These are phyloP conservation scores for Wickerhamomyces queroliae DNA, from an alignment of 805 yeast species.

Conservation along the genomic window DNA sequence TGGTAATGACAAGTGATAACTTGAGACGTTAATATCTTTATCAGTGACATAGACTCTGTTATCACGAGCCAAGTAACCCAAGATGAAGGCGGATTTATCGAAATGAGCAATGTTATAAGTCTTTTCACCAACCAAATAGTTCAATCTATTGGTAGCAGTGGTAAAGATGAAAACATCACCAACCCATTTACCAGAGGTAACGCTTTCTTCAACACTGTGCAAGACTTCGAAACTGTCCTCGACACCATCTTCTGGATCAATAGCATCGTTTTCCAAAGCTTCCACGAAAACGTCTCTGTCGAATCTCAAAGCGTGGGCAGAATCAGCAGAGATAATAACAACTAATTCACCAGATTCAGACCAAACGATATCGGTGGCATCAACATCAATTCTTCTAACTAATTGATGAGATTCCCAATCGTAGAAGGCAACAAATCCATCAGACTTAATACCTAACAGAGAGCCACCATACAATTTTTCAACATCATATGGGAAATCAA, in stretches of 20 bases:
- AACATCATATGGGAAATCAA: slow-evolving; percentile 65
- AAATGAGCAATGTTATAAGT: slow-evolving; percentile 89
- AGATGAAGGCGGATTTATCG: slow-evolving; percentile 77
- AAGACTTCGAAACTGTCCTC: slow-evolving; percentile 82
- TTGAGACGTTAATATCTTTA: slow-evolving; percentile 76
- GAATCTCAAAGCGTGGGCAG: slow-evolving; percentile 73
- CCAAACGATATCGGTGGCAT: slow-evolving; percentile 81
- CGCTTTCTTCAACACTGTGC: slow-evolving; percentile 73
- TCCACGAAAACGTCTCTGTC: slow-evolving; percentile 61
- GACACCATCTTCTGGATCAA: slow-evolving; percentile 81
- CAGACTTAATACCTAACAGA: slow-evolving; percentile 78
- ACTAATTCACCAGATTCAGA: slow-evolving; percentile 89
- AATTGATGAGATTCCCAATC: slow-evolving; percentile 89
- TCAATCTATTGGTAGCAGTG: slow-evolving; percentile 79
- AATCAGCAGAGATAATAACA: slow-evolving; percentile 63
- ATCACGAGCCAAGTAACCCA: slow-evolving; percentile 89
- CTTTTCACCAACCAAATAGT: slow-evolving; percentile 93
- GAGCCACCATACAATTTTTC: slow-evolving; percentile 86
- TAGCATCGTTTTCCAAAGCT: slow-evolving; percentile 50
- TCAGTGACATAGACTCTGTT: slow-evolving; percentile 87
- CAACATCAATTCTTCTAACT: slow-evolving; percentile 87
- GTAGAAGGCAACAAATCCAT: slow-evolving; percentile 79
- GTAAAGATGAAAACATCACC: slow-evolving; percentile 96
- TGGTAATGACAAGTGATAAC: slow-evolving; percentile 76
- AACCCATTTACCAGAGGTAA: slow-evolving; percentile 90